Evolutionary conservation across 345 rosid species (phyloP), one percentile per base, ranked within the genome.

Genomic region (Nephelium lappaceum): DNA sequence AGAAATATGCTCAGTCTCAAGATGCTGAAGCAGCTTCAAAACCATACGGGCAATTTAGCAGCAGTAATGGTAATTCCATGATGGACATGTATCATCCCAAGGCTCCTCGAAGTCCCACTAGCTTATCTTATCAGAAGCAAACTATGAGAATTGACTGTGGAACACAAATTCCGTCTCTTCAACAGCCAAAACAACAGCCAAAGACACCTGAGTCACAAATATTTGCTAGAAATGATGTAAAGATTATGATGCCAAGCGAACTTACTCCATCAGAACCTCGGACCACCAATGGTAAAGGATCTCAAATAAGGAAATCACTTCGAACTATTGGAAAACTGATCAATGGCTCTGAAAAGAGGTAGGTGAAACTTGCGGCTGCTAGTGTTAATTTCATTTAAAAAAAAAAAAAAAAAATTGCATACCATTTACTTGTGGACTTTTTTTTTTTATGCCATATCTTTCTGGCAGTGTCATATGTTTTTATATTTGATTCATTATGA

Each of bases 341-440:
- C 61, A 91, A 85, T 83, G 97, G 97, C 55, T 86, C 93, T 11
- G 97, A 96, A 77, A 96, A 88, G 85, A 88, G 97, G 98, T 93
- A 82, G 31, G 83, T 9, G 42, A 76, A 74, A 24, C 67, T 23
- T 69, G 66, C 11, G 23, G 7, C 18, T 15, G 58, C 58, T 5
- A 53, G 58, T 53, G 58, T 53, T 53, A 15, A 53, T 53, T 51
- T 51, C 53, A 12, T 49, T 31, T 2, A 0, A 1, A 31, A 31
- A 31, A 31, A 31, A 0, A 1, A 31, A 31, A 31, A 31, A 1
- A 31, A 31, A 1, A 7, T 45, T 45, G 49, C 49, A 45, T 45
- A 45, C 2, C 11, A 8, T 45, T 45, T 45, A 45, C 11, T 45
- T 10, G 11, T 8, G 49, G 49, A 45, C 49, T 10, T 45, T 71